Base-by-base conservation (phyloP, 1,139 yeast species). In the Zygosaccharomyces sapae region DNA sequence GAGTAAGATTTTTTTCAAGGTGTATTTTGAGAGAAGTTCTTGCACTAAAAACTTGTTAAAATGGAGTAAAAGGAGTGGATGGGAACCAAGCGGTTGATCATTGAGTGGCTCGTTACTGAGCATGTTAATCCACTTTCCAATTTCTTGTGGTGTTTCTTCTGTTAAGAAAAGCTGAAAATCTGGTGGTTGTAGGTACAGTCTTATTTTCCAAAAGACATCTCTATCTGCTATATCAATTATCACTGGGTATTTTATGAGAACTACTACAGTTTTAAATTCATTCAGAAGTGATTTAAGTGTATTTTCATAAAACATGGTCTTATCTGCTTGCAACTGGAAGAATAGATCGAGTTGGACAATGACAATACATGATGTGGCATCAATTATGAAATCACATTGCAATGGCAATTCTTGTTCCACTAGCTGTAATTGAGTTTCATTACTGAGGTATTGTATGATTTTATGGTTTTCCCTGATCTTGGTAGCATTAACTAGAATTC, bases 131-230 rank as follows among this genome's bases (percentile, higher is more conserved):
- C 55, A 52, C 2, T 25, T 22, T 4, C 43, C 34, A 3, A 50
- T 30, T 4, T 38, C 13, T 4, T 30, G 16, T 8, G 36, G 30
- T 25, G 45, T 33, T 5, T 35, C 20, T 10, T 25, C 25, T 3
- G 55, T 36, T 19, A 57, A 45, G 40, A 50, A 44, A 2, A 49
- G 33, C 36, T 46, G 44, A 9, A 52, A 43, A 27, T 35, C 37
- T 6, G 44, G 31, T 8, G 43, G 12, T 12, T 44, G 43, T 12
- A 61, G 41, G 33, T 46, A 51, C 5, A 55, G 33, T 5, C 46
- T 53, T 4, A 55, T 36, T 48, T 59, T 59, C 61, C 61, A 59
- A 33, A 58, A 53, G 10, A 56, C 45, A 25, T 61, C 59, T 2
- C 31, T 46, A 37, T 59, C 65, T 7, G 43, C 41, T 3, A 22